A percentile compares a stretch with the other conserved stretches of the same genome.
These are phyloP conservation scores for Colletotrichum tofieldiae DNA, from an alignment of 2,329 filamentous ascomycete genomes.

Conservation along the genomic window DNA sequence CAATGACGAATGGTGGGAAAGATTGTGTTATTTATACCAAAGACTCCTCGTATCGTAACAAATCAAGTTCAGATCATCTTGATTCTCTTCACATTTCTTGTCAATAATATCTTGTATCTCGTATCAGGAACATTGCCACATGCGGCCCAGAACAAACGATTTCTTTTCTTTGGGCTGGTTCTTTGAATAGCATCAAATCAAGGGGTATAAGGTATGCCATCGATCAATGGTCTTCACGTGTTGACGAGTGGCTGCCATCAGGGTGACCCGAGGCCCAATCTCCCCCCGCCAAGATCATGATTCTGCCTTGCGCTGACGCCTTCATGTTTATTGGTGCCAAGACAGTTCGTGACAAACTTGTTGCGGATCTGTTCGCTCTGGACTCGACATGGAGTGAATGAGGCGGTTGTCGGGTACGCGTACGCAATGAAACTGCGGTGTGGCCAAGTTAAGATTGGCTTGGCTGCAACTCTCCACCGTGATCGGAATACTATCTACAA, in stretches of 20 bases:
- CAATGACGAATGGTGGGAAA: no score
- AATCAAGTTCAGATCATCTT: no score
- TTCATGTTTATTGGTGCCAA: neutral
- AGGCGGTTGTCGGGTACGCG: neutral
- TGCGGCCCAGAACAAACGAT: neutral
- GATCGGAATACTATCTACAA: slow-evolving; percentile 16
- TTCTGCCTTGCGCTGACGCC: neutral
- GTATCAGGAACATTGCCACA: no score
- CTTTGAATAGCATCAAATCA: neutral
- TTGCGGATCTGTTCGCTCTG: neutral
- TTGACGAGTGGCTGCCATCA: no score
- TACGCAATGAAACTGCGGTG: neutral
- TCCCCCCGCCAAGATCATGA: neutral
- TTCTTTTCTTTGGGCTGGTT: no score
- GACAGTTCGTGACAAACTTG: no score
- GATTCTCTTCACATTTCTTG: no score
- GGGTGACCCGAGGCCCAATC: neutral
- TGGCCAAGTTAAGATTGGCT: slow-evolving; percentile 29
- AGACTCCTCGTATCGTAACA: no score
- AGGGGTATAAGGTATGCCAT: neutral
- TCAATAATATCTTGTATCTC: no score
- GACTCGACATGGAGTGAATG: neutral
- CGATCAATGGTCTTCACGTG: neutral
- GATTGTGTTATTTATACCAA: no score
- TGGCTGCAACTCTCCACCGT: slow-evolving; percentile 24